Conservation (phyloP, 371 early-diverging fungal species). For the Paramicrosporidium saccamoebae region DNA sequence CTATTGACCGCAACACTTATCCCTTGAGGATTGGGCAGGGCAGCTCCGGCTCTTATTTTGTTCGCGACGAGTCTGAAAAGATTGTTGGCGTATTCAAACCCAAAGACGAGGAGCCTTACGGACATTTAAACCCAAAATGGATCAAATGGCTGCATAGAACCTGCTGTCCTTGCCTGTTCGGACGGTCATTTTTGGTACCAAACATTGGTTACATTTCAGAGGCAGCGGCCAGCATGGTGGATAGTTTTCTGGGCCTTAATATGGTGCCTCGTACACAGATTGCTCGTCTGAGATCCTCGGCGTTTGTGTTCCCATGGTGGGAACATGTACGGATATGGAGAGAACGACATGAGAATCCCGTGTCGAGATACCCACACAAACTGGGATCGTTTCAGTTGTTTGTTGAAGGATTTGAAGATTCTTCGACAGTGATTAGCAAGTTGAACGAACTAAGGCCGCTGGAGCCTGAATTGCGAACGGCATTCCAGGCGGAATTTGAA, state of each 20-base stretch:
- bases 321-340: no score
- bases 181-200: constrained; percentile 50
- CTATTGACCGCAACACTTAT: background rate
- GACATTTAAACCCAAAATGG: constrained; percentile 65
- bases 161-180: constrained; percentile 57
- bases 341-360: no score
- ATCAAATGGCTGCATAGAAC: constrained; percentile 67
- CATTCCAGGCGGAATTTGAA: constrained; percentile 11
- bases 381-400: constrained; percentile 60
- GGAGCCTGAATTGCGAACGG: background rate
- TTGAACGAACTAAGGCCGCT: constrained; percentile 1
- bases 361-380: constrained; percentile 25
- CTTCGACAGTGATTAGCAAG: constrained; percentile 31
- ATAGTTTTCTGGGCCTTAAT: constrained; percentile 27
- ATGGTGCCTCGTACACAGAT: constrained; percentile 58
- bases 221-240: constrained; percentile 41
- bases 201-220: constrained; percentile 62
- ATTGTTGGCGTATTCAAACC: constrained; percentile 73
- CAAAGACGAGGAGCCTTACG: constrained; percentile 76
- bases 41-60: constrained; percentile 65
- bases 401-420: constrained; percentile 38
- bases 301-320: constrained; percentile 22
- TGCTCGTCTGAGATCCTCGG: constrained; percentile 22
- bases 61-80: constrained; percentile 20
- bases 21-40: constrained; percentile 18